A percentile compares a stretch with the other conserved stretches of the same genome.
Conservation (phyloP, 768 basidiomycete genomes). For the Mycena polygramma region DNA sequence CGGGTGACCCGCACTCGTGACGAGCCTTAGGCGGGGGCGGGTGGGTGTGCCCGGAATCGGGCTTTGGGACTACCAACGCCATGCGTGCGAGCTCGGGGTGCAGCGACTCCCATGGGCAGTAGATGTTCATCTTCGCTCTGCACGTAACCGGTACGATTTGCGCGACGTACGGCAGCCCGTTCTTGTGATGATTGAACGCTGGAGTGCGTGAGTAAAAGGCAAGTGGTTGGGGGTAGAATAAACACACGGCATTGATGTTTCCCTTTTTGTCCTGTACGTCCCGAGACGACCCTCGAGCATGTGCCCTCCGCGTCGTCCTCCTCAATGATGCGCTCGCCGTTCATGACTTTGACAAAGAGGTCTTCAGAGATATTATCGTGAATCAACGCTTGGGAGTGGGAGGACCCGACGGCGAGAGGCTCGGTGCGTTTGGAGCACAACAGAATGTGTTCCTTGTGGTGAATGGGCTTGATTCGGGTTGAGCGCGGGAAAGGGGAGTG, state of each 20-base stretch:
- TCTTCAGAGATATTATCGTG: slow-evolving; percentile 26
- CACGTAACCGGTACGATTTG: neutral
- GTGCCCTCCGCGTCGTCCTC: slow-evolving; percentile 21
- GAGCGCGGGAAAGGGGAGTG: neutral
- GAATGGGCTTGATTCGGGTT: slow-evolving; percentile 3
- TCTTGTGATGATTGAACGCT: neutral
- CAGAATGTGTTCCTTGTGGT: slow-evolving; percentile 16
- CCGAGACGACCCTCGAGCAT: neutral
- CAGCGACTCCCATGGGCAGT: neutral
- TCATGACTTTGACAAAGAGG: slow-evolving; percentile 23
- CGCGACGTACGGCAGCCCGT: neutral
- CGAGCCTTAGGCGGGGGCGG: no score
- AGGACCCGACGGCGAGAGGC: neutral
- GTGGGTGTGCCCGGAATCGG: neutral
- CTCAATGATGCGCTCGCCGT: slow-evolving; percentile 20
- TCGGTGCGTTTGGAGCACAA: slow-evolving; percentile 17
- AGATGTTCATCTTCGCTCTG: neutral
- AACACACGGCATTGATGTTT: neutral
- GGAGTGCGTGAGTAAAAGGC: neutral
- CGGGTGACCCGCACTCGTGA: no score
- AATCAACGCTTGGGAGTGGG: slow-evolving; percentile 14
- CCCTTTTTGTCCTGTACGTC: neutral
- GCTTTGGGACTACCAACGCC: neutral
- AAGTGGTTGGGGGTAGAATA: neutral
- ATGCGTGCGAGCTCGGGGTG: neutral